Evolutionary conservation across 306 rosid species (phyloP).

Genomic region (Cercis canadensis): DNA sequence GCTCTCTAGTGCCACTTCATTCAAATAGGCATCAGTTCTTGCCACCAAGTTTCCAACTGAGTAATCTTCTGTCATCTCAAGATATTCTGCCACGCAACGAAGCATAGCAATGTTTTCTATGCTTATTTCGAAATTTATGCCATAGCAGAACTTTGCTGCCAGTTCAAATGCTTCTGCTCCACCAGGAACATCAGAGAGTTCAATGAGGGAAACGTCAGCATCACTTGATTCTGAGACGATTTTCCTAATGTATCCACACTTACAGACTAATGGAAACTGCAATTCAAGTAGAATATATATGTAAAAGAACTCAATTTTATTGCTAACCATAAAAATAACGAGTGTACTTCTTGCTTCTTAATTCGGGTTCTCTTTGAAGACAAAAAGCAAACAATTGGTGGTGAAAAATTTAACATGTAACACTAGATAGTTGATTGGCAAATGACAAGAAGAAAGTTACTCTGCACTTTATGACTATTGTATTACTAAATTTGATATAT

Average conservation of each 20-base stretch:
- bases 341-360: too few species aligned
- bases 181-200: slow-evolving; percentile 77
- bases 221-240: slow-evolving; percentile 76
- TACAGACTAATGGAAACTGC: slow-evolving; percentile 92
- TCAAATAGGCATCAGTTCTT: slow-evolving; percentile 79
- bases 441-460: too few species aligned
- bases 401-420: background rate
- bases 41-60: slow-evolving; percentile 77
- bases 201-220: slow-evolving; percentile 61
- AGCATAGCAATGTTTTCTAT: slow-evolving; percentile 78
- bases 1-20: slow-evolving; percentile 80
- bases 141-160: slow-evolving; percentile 94
- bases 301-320: slow-evolving; percentile 24
- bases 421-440: slow-evolving; percentile 18
- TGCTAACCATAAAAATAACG: too few species aligned
- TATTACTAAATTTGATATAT: slow-evolving; percentile 5
- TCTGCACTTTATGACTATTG: too few species aligned
- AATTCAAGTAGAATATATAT: slow-evolving; percentile 21
- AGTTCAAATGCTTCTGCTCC: slow-evolving; percentile 94
- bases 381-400: background rate
- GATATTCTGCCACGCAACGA: slow-evolving; percentile 89
- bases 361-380: too few species aligned
- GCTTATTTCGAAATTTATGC: slow-evolving; percentile 87
- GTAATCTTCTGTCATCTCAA: slow-evolving; percentile 92
- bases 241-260: slow-evolving; percentile 81